Conservation (phyloP, 2,329 filamentous ascomycete genomes). For the Sphaerulina vaccinii region DNA sequence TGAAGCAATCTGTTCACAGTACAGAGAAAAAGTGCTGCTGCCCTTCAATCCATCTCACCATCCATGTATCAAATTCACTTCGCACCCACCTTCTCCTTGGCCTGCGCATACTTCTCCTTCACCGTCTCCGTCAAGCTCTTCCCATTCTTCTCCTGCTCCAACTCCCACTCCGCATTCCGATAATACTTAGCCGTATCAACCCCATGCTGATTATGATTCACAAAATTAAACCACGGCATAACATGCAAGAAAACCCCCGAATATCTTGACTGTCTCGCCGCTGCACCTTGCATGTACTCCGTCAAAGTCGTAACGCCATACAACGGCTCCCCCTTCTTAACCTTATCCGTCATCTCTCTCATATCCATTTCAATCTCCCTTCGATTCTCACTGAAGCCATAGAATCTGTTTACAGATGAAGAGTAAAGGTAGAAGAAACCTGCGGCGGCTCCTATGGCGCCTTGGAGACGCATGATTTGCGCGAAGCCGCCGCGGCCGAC, state of each 20-base stretch:
- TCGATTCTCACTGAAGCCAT: constrained; percentile 88
- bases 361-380: constrained; percentile 95
- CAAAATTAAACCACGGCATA: constrained; percentile 96
- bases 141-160: constrained; percentile 70
- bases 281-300: constrained; percentile 90
- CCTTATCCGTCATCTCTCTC: constrained; percentile 95
- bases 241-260: constrained; percentile 78
- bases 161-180: constrained; percentile 86
- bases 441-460: constrained; percentile 69
- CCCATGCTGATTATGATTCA: constrained; percentile 93
- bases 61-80: neutral
- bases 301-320: constrained; percentile 79
- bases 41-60: neutral
- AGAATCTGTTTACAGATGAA: constrained; percentile 82
- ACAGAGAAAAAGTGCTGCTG: neutral
- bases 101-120: constrained; percentile 10
- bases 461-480: constrained; percentile 75
- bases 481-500: constrained; percentile 80
- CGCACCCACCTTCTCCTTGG: constrained; percentile 9
- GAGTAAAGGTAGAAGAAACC: constrained; percentile 86
- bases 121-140: constrained; percentile 12
- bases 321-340: constrained; percentile 85
- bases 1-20: neutral
- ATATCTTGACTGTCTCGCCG: constrained; percentile 89
- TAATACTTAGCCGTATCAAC: constrained; percentile 99